Evolutionary conservation across 2,329 filamentous ascomycete genomes (phyloP).

Genomic region (Trichoderma koningiopsis): DNA sequence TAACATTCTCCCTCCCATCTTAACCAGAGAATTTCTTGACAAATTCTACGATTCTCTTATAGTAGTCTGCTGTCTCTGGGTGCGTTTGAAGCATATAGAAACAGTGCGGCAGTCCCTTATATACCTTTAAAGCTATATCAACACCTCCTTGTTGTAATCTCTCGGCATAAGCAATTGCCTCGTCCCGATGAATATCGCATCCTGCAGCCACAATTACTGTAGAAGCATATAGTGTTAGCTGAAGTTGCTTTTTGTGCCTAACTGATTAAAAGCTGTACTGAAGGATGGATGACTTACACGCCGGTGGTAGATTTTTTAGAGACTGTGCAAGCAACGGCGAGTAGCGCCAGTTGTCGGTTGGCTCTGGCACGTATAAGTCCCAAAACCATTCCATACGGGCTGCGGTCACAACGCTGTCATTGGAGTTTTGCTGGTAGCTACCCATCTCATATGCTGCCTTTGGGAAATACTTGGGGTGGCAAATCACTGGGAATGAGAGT

Average conservation of each 20-base stretch:
- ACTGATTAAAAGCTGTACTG: neutral
- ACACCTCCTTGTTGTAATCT: slow-evolving; percentile 38
- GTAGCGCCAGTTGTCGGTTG: neutral
- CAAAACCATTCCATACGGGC: neutral
- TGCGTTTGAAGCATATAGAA: slow-evolving; percentile 31
- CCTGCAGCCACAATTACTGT: slow-evolving; percentile 42
- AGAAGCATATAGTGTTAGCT: neutral
- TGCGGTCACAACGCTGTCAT: neutral
- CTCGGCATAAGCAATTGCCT: slow-evolving; percentile 44
- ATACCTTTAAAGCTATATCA: slow-evolving; percentile 38
- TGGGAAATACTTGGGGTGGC: neutral
- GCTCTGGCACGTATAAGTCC: too few relatives aligned
- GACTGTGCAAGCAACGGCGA: neutral
- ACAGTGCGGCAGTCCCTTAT: slow-evolving; percentile 42
- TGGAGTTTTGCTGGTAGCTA: neutral
- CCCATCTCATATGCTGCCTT: neutral
- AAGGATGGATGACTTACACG: neutral
- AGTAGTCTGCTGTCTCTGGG: neutral
- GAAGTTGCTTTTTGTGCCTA: neutral
- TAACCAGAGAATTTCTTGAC: neutral
- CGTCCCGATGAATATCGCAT: slow-evolving; percentile 42
- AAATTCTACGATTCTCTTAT: neutral
- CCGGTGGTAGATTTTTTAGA: neutral
- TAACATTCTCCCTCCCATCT: neutral
- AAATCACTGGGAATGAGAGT: neutral